phyloP scores from a whole-genome alignment of 139 green algal species.

The Picochlorum sp. region DNA sequence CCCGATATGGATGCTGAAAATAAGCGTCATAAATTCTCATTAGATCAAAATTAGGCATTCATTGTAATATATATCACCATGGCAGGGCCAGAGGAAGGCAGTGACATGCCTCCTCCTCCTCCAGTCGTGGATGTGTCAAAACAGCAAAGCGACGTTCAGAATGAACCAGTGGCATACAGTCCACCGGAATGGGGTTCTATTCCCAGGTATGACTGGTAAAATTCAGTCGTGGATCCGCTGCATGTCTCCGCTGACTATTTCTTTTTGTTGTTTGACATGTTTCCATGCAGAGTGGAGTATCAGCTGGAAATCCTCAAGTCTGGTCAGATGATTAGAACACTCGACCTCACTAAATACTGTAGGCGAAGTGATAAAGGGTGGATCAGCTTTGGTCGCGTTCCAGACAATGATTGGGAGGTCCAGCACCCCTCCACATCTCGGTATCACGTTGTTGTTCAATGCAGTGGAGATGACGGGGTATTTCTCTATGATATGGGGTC shows the following conservation, averaged over 20 bases:
- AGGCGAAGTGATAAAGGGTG: slow-evolving; percentile 14
- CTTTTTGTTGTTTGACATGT: background rate
- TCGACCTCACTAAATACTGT: slow-evolving; percentile 18
- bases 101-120: no score
- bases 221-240: no score
- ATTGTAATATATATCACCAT: background rate
- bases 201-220: no score
- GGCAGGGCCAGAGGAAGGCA: no score
- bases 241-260: no score
- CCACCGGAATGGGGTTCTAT: no score
- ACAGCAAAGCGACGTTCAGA: no score
- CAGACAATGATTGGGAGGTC: slow-evolving; percentile 51
- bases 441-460: slow-evolving; percentile 64
- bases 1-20: slow-evolving; percentile 2
- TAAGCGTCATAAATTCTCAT: slow-evolving; percentile 8
- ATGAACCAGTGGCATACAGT: no score
- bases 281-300: slow-evolving; percentile 3
- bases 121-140: no score
- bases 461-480: slow-evolving; percentile 33
- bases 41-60: background rate
- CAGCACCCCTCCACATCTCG: slow-evolving; percentile 70
- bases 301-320: slow-evolving; percentile 58
- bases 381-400: slow-evolving; percentile 58
- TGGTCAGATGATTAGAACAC: slow-evolving; percentile 39
- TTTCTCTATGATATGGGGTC: slow-evolving; percentile 78